Evolutionary conservation across 2,329 filamentous ascomycete genomes (phyloP).

Genomic region (Fusarium ramigenum): DNA sequence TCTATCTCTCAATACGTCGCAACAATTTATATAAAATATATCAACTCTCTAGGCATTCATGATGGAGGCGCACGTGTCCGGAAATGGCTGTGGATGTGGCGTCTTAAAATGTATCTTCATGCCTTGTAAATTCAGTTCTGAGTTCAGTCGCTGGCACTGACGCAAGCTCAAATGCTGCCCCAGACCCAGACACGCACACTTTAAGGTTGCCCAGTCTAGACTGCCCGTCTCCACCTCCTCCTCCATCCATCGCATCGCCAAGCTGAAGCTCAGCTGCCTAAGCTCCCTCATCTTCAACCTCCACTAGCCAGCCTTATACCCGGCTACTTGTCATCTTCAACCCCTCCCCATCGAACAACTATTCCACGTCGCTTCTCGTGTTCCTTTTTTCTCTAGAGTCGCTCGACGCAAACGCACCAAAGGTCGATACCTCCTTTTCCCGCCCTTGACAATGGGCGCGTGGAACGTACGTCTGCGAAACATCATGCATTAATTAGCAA

Average conservation of each 20-base stretch:
- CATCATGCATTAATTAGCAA: neutral
- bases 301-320: neutral
- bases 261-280: constrained; percentile 21
- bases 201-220: constrained; percentile 6
- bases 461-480: constrained; percentile 50
- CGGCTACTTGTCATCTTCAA: constrained; percentile 29
- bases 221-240: constrained; percentile 28
- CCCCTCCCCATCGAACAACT: neutral
- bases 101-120: constrained; percentile 16
- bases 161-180: constrained; percentile 33
- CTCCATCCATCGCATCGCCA: constrained; percentile 34
- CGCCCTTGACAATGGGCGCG: constrained; percentile 49
- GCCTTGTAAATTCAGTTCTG: neutral
- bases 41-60: neutral
- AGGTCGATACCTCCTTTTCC: constrained; percentile 18
- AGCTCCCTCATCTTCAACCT: constrained; percentile 10
- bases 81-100: constrained; percentile 29
- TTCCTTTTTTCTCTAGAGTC: neutral
- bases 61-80: neutral
- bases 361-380: neutral
- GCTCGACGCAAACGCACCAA: constrained; percentile 18
- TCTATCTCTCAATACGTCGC: neutral
- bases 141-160: constrained; percentile 28
- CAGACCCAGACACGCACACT: constrained; percentile 8
- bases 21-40: too few species aligned